phyloP scores from a whole-genome alignment of 148 eudicot genomes.

The Vaccinium macrocarpon region DNA sequence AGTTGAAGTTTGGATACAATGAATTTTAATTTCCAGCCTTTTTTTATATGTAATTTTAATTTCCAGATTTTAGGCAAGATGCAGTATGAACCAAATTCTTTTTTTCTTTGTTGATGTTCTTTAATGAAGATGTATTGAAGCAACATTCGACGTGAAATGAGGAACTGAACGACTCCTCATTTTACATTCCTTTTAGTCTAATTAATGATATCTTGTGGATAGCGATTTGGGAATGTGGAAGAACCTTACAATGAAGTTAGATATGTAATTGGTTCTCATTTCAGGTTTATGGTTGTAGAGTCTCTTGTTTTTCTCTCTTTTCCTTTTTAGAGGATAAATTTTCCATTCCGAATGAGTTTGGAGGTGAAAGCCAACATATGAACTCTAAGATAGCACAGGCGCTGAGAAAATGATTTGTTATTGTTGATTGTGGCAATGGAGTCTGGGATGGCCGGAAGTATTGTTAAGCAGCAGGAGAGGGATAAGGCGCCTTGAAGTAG shows the following conservation, averaged over 20 bases:
- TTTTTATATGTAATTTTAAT: background rate
- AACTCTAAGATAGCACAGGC: background rate
- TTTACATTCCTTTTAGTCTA: background rate
- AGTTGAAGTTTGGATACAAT: background rate
- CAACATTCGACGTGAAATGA: background rate
- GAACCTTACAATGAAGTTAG: slow-evolving; percentile 4
- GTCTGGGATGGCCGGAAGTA: background rate
- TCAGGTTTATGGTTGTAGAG: background rate
- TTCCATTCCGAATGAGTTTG: background rate
- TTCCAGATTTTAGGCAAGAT: background rate
- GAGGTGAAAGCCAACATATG: background rate
- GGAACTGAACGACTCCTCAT: background rate
- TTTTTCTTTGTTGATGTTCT: background rate
- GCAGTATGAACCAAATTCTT: background rate
- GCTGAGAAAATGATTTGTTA: background rate
- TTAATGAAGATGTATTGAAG: background rate
- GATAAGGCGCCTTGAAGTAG: background rate
- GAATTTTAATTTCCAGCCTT: background rate
- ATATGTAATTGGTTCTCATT: background rate
- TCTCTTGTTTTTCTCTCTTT: background rate
- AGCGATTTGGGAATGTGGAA: background rate
- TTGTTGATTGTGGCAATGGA: background rate
- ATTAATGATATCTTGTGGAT: background rate
- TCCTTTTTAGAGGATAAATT: background rate
- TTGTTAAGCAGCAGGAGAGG: background rate